Evolutionary conservation across 2,329 filamentous ascomycete genomes (phyloP).

Genomic region (Aureobasidium sp.): DNA sequence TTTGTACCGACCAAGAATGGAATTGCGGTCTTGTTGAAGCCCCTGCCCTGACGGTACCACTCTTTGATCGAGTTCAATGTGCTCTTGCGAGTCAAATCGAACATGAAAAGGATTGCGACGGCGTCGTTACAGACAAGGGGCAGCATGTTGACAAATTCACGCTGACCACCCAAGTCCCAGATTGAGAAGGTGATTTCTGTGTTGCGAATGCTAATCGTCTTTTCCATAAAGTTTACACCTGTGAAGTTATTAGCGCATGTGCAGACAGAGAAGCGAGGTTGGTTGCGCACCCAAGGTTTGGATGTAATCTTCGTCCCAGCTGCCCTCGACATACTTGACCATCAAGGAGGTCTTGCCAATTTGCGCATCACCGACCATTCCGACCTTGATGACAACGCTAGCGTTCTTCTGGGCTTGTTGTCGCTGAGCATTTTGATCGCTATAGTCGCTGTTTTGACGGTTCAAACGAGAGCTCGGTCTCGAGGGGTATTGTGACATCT

Average conservation of each 20-base stretch:
- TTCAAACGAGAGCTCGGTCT: slow-evolving; percentile 31
- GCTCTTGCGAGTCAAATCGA: slow-evolving; percentile 94
- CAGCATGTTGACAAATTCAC: slow-evolving; percentile 99
- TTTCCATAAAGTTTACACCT: slow-evolving; percentile 99
- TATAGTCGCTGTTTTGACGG: slow-evolving; percentile 23
- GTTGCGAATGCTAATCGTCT: slow-evolving; percentile 98
- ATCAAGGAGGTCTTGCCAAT: slow-evolving; percentile 98
- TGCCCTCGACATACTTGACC: slow-evolving; percentile 99
- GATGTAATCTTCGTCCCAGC: slow-evolving; percentile 99
- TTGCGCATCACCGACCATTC: slow-evolving; percentile 98
- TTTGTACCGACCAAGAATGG: slow-evolving; percentile 96
- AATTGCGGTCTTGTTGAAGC: slow-evolving; percentile 99
- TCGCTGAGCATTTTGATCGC: slow-evolving; percentile 30
- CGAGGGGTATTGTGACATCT: slow-evolving; percentile 27
- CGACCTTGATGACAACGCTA: slow-evolving; percentile 95
- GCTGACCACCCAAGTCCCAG: slow-evolving; percentile 95
- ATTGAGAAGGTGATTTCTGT: slow-evolving; percentile 99
- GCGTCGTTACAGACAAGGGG: slow-evolving; percentile 99
- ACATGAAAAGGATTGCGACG: slow-evolving; percentile 99
- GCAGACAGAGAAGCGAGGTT: background rate
- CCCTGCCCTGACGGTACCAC: slow-evolving; percentile 95
- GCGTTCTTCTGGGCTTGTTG: slow-evolving; percentile 43
- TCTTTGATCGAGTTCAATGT: slow-evolving; percentile 99
- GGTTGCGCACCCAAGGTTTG: slow-evolving; percentile 69
- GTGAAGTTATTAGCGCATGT: slow-evolving; percentile 2